Percentiles rank a stretch among this genome's conserved stretches.
Evolutionary conservation across 768 basidiomycete species (phyloP).

Genomic region (Infundibulicybe gibba): DNA sequence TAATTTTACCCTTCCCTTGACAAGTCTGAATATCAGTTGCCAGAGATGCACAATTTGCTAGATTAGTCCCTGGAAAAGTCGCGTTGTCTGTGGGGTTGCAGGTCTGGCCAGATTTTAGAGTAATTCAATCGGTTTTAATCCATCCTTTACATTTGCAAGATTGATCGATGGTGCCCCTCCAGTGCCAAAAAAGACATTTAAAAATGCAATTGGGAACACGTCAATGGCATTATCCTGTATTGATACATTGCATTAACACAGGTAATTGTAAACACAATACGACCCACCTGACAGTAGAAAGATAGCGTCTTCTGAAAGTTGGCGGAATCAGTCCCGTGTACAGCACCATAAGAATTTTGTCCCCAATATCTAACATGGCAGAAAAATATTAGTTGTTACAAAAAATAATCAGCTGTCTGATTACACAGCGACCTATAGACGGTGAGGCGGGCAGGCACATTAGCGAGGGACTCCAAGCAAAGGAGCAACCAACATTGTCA

Average conservation of each 20-base stretch:
- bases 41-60: slow-evolving; percentile 59
- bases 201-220: slow-evolving; percentile 67
- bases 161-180: slow-evolving; percentile 64
- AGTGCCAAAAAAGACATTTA: slow-evolving; percentile 61
- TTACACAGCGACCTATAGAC: slow-evolving; percentile 51
- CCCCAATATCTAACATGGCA: slow-evolving; percentile 58
- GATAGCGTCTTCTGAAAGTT: slow-evolving; percentile 60
- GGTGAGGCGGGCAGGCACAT: not conserved
- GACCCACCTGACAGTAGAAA: slow-evolving; percentile 57
- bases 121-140: not conserved
- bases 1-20: slow-evolving; percentile 61
- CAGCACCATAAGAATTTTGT: slow-evolving; percentile 71
- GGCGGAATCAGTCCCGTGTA: slow-evolving; percentile 37
- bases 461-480: not conserved
- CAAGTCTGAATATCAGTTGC: slow-evolving; percentile 61
- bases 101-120: slow-evolving; percentile 31
- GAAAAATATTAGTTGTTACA: not conserved
- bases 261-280: slow-evolving; percentile 3
- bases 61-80: slow-evolving; percentile 57
- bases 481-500: slow-evolving; percentile 54
- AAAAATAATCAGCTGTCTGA: slow-evolving; percentile 6
- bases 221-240: slow-evolving; percentile 62
- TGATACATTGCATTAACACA: not conserved
- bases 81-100: slow-evolving; percentile 56
- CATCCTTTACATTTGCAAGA: slow-evolving; percentile 54